These are phyloP conservation scores for Solanum habrochaites DNA, from an alignment of 257 asterid genomes.

Conservation along the genomic window DNA sequence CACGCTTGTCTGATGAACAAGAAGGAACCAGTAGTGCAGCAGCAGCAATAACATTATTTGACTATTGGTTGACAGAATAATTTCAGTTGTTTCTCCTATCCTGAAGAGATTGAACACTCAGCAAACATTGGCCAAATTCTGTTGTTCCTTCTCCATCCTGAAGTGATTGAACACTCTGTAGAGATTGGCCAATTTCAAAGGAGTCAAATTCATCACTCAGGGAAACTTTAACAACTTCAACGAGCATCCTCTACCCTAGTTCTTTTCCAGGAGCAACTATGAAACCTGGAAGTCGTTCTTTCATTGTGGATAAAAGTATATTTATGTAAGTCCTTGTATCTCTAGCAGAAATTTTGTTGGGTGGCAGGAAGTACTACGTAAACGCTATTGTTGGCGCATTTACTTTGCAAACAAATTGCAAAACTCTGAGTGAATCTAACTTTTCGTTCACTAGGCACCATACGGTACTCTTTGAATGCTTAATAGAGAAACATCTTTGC, in stretches of 20 bases:
- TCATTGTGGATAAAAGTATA: too few species aligned
- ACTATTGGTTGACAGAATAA: background rate
- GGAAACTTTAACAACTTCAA: too few species aligned
- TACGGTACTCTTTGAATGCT: background rate
- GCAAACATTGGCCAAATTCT: background rate
- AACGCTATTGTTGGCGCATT: background rate
- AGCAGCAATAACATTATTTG: background rate
- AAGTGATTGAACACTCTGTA: background rate
- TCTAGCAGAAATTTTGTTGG: too few species aligned
- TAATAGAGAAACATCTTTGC: background rate
- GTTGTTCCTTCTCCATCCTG: background rate
- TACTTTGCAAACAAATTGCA: background rate
- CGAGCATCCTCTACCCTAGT: too few species aligned
- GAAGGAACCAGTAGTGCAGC: background rate
- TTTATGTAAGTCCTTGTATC: too few species aligned
- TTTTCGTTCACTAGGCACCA: background rate
- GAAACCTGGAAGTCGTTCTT: too few species aligned
- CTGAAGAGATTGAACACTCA: background rate
- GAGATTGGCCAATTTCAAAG: too few species aligned
- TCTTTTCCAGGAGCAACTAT: too few species aligned
- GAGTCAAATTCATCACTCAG: too few species aligned
- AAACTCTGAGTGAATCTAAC: background rate
- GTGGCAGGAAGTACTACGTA: background rate
- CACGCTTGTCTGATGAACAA: background rate
- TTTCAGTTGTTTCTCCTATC: background rate